These are phyloP conservation scores for Nakazawaea molendinolei DNA, from an alignment of 805 yeast genomes.

Conservation along the genomic window DNA sequence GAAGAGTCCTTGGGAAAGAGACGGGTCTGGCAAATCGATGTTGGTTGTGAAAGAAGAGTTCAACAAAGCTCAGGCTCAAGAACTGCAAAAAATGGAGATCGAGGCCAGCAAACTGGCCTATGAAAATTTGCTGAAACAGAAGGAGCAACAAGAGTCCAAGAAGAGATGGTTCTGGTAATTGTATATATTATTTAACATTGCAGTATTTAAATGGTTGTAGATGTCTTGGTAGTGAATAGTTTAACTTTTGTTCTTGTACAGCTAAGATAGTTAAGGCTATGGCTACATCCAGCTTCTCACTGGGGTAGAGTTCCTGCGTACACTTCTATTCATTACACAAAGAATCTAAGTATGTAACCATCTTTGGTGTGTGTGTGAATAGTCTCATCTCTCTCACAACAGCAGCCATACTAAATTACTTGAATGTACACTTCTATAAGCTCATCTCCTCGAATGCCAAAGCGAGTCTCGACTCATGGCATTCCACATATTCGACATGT, in stretches of 20 bases:
- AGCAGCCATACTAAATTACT: not conserved
- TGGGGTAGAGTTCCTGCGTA: too few relatives aligned
- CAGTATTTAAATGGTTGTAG: too few relatives aligned
- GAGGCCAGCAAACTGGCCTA: conserved; percentile 32
- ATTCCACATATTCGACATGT: conserved; percentile 16
- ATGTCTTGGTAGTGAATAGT: too few relatives aligned
- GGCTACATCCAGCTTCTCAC: too few relatives aligned
- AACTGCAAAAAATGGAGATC: conserved; percentile 31
- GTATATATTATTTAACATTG: not conserved
- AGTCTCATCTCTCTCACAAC: too few relatives aligned
- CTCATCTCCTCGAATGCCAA: conserved; percentile 4
- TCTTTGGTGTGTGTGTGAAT: too few relatives aligned
- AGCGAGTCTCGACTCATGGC: conserved; percentile 10
- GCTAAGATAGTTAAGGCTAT: too few relatives aligned
- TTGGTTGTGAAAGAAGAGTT: conserved; percentile 36
- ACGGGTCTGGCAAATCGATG: conserved; percentile 28
- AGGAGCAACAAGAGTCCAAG: conserved; percentile 23
- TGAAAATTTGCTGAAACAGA: conserved; percentile 24
- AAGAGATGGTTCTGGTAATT: conserved; percentile 16
- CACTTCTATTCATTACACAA: too few relatives aligned
- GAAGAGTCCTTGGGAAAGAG: conserved; percentile 60
- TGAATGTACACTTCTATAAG: not conserved
- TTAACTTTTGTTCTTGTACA: too few relatives aligned
- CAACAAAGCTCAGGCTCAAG: conserved; percentile 40
- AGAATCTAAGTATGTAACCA: too few relatives aligned